Percentiles rank a stretch among this genome's conserved stretches.
Evolutionary conservation across 2,329 filamentous ascomycete species (phyloP).

Genomic region (Fusarium chlamydosporum): DNA sequence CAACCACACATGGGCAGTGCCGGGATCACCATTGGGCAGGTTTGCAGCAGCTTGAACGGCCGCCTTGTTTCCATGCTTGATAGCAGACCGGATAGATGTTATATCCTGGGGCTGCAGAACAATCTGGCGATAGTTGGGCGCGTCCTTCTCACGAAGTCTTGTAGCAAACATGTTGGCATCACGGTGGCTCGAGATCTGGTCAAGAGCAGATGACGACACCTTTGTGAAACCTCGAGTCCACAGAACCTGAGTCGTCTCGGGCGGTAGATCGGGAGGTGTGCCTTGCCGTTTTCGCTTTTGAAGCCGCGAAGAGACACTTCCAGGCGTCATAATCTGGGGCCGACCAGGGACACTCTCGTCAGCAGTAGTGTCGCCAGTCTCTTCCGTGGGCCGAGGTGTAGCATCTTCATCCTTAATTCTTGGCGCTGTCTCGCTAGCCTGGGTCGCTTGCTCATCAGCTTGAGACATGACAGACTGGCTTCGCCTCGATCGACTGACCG

Average conservation of each 20-base stretch:
- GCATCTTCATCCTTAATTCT: conserved; percentile 72
- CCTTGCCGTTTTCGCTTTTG: conserved; percentile 72
- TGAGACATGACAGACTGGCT: conserved; percentile 64
- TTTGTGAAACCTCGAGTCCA: conserved; percentile 83
- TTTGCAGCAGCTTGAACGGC: conserved; percentile 72
- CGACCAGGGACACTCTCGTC: conserved; percentile 66
- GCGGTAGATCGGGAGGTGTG: conserved; percentile 62
- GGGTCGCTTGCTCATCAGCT: conserved; percentile 63
- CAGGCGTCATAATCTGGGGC: conserved; percentile 56
- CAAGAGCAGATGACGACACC: conserved; percentile 79
- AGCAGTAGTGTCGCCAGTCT: conserved; percentile 68
- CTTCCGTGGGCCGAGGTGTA: conserved; percentile 68
- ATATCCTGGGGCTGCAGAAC: conserved; percentile 83
- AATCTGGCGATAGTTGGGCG: conserved; percentile 80
- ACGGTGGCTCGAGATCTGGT: conserved; percentile 82
- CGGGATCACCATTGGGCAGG: conserved; percentile 72
- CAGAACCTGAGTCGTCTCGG: conserved; percentile 76
- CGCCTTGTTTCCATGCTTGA: conserved; percentile 78
- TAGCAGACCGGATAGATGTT: conserved; percentile 81
- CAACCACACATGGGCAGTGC: conserved; percentile 71
- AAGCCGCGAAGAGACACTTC: conserved; percentile 56
- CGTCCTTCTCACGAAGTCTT: conserved; percentile 80
- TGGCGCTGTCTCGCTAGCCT: conserved; percentile 56
- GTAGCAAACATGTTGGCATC: conserved; percentile 85
- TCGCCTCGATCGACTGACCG: conserved; percentile 55